Conservation (phyloP, 2,329 filamentous ascomycete species). For the Lithohypha guttulata region DNA sequence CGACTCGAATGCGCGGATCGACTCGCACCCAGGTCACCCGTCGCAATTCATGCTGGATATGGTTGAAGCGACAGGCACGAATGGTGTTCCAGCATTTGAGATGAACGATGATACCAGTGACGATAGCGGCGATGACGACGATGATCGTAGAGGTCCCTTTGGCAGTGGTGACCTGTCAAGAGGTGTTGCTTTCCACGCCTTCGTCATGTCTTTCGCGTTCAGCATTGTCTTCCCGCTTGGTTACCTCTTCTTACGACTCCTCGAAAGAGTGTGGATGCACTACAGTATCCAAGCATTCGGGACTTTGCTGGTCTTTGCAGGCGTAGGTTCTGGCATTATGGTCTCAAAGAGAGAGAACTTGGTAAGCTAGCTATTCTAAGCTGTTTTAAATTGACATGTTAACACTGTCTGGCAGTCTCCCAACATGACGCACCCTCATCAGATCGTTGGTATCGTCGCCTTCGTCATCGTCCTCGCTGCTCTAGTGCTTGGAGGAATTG, state of each 20-base stretch:
- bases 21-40: slow-evolving; percentile 35
- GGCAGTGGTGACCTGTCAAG: slow-evolving; percentile 9
- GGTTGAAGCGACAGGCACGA: slow-evolving; percentile 38
- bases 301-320: slow-evolving; percentile 39
- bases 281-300: slow-evolving; percentile 43
- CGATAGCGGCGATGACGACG: slow-evolving; percentile 23
- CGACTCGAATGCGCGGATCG: slow-evolving; percentile 35
- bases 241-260: slow-evolving; percentile 42
- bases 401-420: slow-evolving; percentile 32
- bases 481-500: slow-evolving; percentile 44
- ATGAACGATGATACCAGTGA: slow-evolving; percentile 15
- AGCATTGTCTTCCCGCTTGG: slow-evolving; percentile 48
- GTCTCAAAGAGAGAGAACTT: slow-evolving; percentile 45
- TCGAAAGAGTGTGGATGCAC: slow-evolving; percentile 45
- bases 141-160: slow-evolving; percentile 9
- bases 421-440: slow-evolving; percentile 44
- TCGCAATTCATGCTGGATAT: slow-evolving; percentile 49
- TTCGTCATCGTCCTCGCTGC: slow-evolving; percentile 43
- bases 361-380: slow-evolving; percentile 32
- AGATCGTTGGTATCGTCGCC: slow-evolving; percentile 49
- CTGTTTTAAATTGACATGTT: slow-evolving; percentile 1
- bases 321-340: slow-evolving; percentile 43
- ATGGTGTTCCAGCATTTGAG: slow-evolving; percentile 30
- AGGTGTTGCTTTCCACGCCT: slow-evolving; percentile 25
- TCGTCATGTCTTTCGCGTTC: slow-evolving; percentile 47